These are phyloP conservation scores for Omphalea diandra DNA, from an alignment of 441 rosid genomes.

Conservation along the genomic window DNA sequence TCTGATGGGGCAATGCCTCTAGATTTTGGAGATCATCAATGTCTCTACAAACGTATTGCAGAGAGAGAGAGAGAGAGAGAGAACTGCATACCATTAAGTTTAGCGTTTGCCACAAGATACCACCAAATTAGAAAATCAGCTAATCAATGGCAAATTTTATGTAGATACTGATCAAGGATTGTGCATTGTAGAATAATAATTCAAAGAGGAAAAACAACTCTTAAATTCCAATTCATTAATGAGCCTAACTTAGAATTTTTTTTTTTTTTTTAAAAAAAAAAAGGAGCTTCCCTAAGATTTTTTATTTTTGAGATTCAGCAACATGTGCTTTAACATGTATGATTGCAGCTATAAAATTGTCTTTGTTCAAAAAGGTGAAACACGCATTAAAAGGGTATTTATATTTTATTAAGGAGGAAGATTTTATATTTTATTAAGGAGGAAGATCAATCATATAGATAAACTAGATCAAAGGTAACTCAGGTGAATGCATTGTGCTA, in stretches of 20 bases:
- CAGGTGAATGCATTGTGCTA: not conserved
- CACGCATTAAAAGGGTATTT: not conserved
- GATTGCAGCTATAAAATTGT: not conserved
- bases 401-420: not conserved
- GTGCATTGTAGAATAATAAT: not conserved
- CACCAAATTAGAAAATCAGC: not conserved
- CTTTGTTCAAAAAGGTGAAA: not conserved
- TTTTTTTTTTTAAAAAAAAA: too few species aligned
- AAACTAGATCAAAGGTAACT: not conserved
- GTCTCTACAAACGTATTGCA: not conserved
- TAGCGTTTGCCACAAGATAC: not conserved
- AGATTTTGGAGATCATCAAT: not conserved
- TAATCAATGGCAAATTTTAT: not conserved
- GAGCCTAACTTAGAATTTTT: not conserved
- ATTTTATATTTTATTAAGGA: not conserved
- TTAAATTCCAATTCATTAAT: not conserved
- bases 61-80: not conserved
- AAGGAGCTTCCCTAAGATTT: not conserved
- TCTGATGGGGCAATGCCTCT: not conserved
- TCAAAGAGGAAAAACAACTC: not conserved
- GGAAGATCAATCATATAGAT: not conserved
- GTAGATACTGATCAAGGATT: not conserved
- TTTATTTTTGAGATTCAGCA: not conserved
- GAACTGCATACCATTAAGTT: not conserved
- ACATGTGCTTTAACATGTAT: not conserved